These are phyloP conservation scores for Metschnikowia picachoensis DNA, from an alignment of 805 yeast species.

Conservation along the genomic window DNA sequence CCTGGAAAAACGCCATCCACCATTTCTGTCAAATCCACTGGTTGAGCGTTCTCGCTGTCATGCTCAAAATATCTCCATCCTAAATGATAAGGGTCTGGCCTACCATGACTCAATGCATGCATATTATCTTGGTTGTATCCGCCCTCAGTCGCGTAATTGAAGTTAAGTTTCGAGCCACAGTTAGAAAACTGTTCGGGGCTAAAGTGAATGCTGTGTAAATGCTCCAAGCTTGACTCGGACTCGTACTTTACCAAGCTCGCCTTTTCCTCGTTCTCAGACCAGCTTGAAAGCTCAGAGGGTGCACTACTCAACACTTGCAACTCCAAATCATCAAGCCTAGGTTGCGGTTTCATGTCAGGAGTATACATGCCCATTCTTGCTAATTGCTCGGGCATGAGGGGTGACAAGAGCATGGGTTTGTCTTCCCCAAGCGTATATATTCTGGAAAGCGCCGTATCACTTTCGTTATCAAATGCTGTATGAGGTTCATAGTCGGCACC, in stretches of 20 bases:
- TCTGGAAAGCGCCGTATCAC: conserved; percentile 6
- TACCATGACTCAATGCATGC: conserved; percentile 1
- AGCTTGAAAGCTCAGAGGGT: conserved; percentile 12
- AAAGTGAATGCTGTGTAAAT: conserved; percentile 8
- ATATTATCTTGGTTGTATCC: conserved; percentile 1
- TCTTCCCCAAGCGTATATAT: conserved; percentile 5
- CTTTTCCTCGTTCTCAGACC: conserved; percentile 11
- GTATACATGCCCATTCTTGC: conserved; percentile 4
- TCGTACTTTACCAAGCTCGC: conserved; percentile 9
- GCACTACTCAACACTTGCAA: conserved; percentile 10
- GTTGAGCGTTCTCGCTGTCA: not conserved
- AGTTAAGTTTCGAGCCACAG: not conserved
- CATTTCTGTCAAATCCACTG: conserved; percentile 9
- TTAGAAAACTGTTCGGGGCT: conserved; percentile 6
- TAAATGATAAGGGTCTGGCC: conserved; percentile 2
- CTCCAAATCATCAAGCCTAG: conserved; percentile 10
- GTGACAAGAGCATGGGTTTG: conserved; percentile 5
- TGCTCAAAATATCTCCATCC: conserved; percentile 6
- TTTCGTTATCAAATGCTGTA: conserved; percentile 2
- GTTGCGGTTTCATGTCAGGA: conserved; percentile 5
- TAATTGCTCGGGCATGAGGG: conserved; percentile 6
- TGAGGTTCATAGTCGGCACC: conserved; percentile 2
- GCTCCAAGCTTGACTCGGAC: conserved; percentile 10
- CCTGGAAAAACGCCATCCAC: conserved; percentile 7
- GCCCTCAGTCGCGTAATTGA: not conserved